Evolutionary conservation across 192 early-diverging fungal species (phyloP).

Genomic region (Coemansia sp.): DNA sequence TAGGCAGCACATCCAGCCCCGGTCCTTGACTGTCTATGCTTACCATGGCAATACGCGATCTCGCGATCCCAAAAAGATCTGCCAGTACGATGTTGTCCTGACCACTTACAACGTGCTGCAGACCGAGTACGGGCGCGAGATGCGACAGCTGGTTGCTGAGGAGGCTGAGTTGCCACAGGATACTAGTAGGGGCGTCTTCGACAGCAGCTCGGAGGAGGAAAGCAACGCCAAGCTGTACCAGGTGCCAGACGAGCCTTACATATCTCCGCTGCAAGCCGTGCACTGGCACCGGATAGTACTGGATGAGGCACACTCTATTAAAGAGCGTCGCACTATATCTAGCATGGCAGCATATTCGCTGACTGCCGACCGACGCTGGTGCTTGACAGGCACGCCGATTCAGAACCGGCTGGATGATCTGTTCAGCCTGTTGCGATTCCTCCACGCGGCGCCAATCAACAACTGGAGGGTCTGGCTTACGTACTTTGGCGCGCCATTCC

Average conservation of each 20-base stretch:
- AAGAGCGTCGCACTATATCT: constrained; percentile 71
- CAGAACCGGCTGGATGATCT: constrained; percentile 84
- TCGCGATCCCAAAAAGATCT: constrained; percentile 50
- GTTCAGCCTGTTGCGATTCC: constrained; percentile 80
- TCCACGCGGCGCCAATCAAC: constrained; percentile 68
- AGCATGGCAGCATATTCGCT: constrained; percentile 72
- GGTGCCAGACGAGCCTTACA: constrained; percentile 39
- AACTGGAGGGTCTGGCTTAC: constrained; percentile 74
- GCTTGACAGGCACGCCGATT: constrained; percentile 91
- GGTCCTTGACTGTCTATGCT: constrained; percentile 52
- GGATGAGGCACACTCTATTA: constrained; percentile 94
- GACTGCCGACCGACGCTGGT: constrained; percentile 74
- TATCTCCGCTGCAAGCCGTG: constrained; percentile 55
- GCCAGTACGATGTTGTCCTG: constrained; percentile 66
- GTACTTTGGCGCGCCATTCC: constrained; percentile 74
- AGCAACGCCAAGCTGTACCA: constrained; percentile 23
- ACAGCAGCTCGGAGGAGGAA: constrained; percentile 41
- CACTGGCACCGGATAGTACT: constrained; percentile 87
- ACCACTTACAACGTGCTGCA: constrained; percentile 70
- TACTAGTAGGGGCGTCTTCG: constrained; percentile 6
- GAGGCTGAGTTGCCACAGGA: neutral
- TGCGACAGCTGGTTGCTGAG: constrained; percentile 22
- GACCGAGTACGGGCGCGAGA: constrained; percentile 53
- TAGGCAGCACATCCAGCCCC: constrained; percentile 40
- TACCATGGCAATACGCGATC: constrained; percentile 62